Percentiles rank a stretch among this genome's conserved stretches.
Conservation (phyloP, 257 asterid species). For the Jacaranda mimosifolia region DNA sequence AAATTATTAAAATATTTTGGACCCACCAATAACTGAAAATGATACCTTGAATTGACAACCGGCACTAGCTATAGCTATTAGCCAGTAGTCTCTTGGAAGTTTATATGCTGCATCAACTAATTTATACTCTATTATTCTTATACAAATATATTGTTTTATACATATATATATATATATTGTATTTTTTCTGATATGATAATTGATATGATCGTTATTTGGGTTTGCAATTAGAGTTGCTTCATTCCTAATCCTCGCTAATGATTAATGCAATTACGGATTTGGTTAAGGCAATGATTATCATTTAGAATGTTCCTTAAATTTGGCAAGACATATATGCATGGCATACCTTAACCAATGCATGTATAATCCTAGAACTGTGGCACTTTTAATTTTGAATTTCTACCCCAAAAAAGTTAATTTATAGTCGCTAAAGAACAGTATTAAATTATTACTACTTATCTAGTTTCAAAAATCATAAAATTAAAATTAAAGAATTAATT, state of each 20-base stretch:
- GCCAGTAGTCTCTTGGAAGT: not conserved
- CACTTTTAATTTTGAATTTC: not conserved
- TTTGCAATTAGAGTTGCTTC: conserved; percentile 1
- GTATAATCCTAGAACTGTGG: not conserved
- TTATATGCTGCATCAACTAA: too few species aligned
- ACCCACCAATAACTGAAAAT: conserved; percentile 27
- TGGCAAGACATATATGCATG: not conserved
- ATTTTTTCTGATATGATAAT: too few species aligned
- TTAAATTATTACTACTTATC: too few species aligned
- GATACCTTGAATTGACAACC: conserved; percentile 34
- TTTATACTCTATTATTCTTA: too few species aligned
- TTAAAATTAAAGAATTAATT: not conserved
- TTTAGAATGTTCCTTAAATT: conserved; percentile 27
- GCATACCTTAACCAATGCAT: not conserved
- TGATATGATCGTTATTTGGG: not conserved
- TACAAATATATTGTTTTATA: too few species aligned
- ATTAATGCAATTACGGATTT: conserved; percentile 14
- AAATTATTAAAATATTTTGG: conserved; percentile 35
- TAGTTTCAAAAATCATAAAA: too few species aligned
- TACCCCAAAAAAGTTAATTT: not conserved
- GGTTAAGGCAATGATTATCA: conserved; percentile 1
- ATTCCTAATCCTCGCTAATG: conserved; percentile 31
- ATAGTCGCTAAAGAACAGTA: too few species aligned
- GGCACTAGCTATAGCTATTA: not conserved
- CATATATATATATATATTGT: too few species aligned